phyloP scores from a whole-genome alignment of 371 early-diverging fungal genomes.

The Rhizopus microsporus region DNA sequence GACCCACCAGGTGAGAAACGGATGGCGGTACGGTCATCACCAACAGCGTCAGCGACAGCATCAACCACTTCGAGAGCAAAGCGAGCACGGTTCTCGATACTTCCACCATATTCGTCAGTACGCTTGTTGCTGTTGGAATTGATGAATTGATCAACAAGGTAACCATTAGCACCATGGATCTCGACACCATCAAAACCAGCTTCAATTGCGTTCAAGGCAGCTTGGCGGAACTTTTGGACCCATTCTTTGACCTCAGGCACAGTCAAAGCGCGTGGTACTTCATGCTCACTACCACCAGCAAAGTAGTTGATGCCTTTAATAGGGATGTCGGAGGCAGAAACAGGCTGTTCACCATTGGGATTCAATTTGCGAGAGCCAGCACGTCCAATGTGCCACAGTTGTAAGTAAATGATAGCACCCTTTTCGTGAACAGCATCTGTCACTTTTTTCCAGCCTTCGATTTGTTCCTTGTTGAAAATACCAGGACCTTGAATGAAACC shows the following conservation, averaged over 20 bases:
- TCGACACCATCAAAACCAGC: conserved; percentile 73
- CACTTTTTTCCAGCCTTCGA: conserved; percentile 56
- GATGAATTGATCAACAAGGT: conserved; percentile 63
- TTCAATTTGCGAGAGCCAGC: conserved; percentile 6
- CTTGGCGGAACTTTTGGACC: conserved; percentile 59
- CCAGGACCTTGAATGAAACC: conserved; percentile 40
- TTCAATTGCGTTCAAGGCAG: conserved; percentile 40
- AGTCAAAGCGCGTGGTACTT: conserved; percentile 52
- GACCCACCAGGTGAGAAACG: conserved; percentile 24
- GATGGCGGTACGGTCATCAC: conserved; percentile 29
- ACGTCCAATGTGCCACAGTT: conserved; percentile 56
- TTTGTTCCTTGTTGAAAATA: conserved; percentile 50
- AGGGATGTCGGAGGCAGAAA: conserved; percentile 15
- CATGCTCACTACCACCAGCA: neutral
- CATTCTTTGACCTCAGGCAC: conserved; percentile 61
- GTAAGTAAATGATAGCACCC: conserved; percentile 54
- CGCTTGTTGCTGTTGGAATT: conserved; percentile 56
- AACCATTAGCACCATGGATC: conserved; percentile 72
- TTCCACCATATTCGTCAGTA: conserved; percentile 66
- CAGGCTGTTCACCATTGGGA: conserved; percentile 11
- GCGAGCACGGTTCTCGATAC: conserved; percentile 72
- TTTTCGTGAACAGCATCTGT: conserved; percentile 59
- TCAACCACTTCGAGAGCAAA: conserved; percentile 61
- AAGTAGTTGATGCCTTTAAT: conserved; percentile 5
- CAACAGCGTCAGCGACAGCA: conserved; percentile 46